Evolutionary conservation across 805 yeast species (phyloP), one percentile per base, ranked within the genome.

Genomic region (Scheffersomyces coipomensis): DNA sequence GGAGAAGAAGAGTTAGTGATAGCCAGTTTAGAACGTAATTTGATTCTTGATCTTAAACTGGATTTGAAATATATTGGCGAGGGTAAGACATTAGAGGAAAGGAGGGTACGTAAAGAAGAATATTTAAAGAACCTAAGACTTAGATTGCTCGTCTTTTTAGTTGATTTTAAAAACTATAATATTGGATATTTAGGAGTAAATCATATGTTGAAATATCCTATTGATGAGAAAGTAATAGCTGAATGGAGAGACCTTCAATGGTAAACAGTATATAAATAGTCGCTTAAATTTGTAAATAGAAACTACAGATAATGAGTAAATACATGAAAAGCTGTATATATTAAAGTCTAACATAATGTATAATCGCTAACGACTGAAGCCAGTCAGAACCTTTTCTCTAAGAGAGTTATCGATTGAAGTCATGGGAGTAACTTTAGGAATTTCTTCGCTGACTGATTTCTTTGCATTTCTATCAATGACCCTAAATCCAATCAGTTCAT

Each of bases 21-120:
- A 33, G 73, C 79, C 5, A 75, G 85, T 45, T 47, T 79, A 29
- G 81, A 78, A 43, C 67, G 89, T 40, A 81, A 79, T 19, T 56
- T 83, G 32, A 64, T 79, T 12, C 37, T 29, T 3, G 66, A 68
- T 42, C 49, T 68, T 44, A 59, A 43, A 41, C 38, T 30, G 39
- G 58, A 51, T 21, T 23, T 48, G 12, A 40, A 49, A 16, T 35
- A 32, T 1, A 37, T 70, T 47, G 67, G 64, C 5, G 43, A 40
- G 1, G 43, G 44, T n/a, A 47, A 51, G 21, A n/a, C 42, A 2
- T 17, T 38, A 15, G 40, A 48, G 19, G 47, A 47, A 13, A 37
- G 27, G n/a, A 9, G 15, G 19, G 19, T 16, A 2, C 4, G 17
- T 13, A 5, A 5, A 13, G 12, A 33, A 29, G 44, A 40, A 1